A percentile compares a stretch with the other conserved stretches of the same genome.
Conservation (phyloP, 495 filamentous ascomycete species). For the Penicillium bovifimosum region DNA sequence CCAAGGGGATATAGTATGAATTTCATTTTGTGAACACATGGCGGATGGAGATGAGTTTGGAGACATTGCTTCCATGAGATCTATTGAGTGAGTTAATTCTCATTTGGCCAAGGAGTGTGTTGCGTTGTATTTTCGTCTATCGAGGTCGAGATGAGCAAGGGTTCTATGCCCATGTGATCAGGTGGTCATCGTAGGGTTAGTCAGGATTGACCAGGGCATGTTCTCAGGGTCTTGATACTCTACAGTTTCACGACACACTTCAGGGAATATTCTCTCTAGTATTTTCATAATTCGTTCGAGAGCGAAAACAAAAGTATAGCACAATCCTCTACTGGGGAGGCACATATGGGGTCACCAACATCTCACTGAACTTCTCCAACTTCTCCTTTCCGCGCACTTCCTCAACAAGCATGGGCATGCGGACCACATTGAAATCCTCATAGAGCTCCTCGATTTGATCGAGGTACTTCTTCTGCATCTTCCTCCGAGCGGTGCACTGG, state of each 20-base stretch:
- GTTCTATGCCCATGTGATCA: too few relatives aligned
- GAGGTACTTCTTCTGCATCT: slow-evolving; percentile 99
- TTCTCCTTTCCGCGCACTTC: slow-evolving; percentile 94
- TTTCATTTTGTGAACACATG: slow-evolving; percentile 13
- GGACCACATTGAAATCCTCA: slow-evolving; percentile 98
- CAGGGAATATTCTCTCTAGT: slow-evolving; percentile 43
- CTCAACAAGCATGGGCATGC: slow-evolving; percentile 91
- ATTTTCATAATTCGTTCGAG: slow-evolving; percentile 44
- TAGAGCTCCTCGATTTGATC: slow-evolving; percentile 99
- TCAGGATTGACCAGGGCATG: neutral
- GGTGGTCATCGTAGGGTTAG: neutral
- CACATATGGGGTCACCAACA: slow-evolving; percentile 5
- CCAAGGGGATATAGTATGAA: neutral
- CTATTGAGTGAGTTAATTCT: neutral
- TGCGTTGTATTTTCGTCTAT: neutral
- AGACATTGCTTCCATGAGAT: too few relatives aligned
- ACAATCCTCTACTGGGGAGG: slow-evolving; percentile 3
- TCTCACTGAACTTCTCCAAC: slow-evolving; percentile 62
- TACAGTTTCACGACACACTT: slow-evolving; percentile 5
- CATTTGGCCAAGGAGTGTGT: neutral
- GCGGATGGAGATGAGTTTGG: slow-evolving; percentile 6
- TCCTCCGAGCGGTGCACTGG: slow-evolving; percentile 88
- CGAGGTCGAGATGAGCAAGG: neutral
- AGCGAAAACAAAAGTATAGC: slow-evolving; percentile 13
- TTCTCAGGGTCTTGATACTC: neutral